Base-by-base conservation (phyloP, 495 filamentous ascomycete species). In the Schizothecium vesticola region DNA sequence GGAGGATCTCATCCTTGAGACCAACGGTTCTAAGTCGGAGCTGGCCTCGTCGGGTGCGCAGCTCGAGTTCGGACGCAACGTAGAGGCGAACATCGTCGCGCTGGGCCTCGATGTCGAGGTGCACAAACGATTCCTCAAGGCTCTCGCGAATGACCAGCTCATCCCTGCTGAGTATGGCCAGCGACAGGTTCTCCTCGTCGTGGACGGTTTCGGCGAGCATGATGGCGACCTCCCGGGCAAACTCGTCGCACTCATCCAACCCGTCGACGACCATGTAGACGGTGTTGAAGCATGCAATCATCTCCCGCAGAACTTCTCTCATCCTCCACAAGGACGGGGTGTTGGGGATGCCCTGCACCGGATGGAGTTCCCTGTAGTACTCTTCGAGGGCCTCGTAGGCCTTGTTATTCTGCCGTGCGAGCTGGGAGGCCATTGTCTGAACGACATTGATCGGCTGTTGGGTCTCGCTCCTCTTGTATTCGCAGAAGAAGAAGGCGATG, bases 401-500 rank as follows among this genome's bases (percentile, higher is more conserved):
- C 22, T 74, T 63, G 31, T 79, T 74, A 56, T 77, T 72, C 62
- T 82, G 80, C 16, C 65, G 43, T 19, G 74, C 75, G 56, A 82
- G 31, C 29, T 82, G 79, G 1, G 60, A 67, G 13, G 72, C 76
- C 12, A 83, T 36, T 3, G 77, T 69, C 11, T 77, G 74, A 1
- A 83, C 56, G 3, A 82, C 76, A 43, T 73, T 74, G 4, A 43
- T 19, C 6, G 43, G 19, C 21, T 69, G 56, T 4, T 74, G 59
- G 0, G 76, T 78, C 19, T 36, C 60, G 3, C 57, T 4, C 55
- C 75, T 69, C 56, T 79, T 81, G 67, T 81, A 81, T 56, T 81
- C 77, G 59, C 79, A 81, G 55, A 78, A 82, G 72, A 79, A 83
- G 58, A 69, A 83, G 10, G 77, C 80, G 3, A 74, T 71, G 8